phyloP scores from a whole-genome alignment of 2,329 filamentous ascomycete genomes.

The Fusarium sp. region DNA sequence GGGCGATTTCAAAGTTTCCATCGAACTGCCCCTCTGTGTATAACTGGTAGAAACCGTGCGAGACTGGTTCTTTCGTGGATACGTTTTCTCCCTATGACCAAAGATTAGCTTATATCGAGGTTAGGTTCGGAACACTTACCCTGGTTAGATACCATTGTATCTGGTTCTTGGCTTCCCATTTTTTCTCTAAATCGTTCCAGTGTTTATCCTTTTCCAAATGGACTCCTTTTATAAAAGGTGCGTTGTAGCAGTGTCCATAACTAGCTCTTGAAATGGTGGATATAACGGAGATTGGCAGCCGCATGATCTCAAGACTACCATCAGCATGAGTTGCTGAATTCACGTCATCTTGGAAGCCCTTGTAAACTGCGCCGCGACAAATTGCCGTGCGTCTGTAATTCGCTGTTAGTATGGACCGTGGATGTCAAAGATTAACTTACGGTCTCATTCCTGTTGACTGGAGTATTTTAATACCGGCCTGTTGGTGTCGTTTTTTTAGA shows the following conservation, averaged over 20 bases:
- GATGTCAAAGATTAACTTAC: background rate
- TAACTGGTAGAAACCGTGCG: background rate
- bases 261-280: background rate
- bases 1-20: background rate
- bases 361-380: background rate
- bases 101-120: fast-evolving
- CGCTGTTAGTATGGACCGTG: fast-evolving
- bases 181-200: background rate
- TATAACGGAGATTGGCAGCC: background rate
- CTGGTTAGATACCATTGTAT: background rate
- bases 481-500: background rate
- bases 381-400: background rate
- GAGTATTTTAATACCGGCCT: background rate
- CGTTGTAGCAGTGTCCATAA: background rate
- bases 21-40: background rate
- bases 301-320: background rate
- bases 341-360: background rate
- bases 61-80: background rate
- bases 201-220: background rate
- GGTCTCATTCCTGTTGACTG: conserved; percentile 1
- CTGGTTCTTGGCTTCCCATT: background rate
- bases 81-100: background rate
- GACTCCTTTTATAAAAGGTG: background rate
- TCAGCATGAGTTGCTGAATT: background rate
- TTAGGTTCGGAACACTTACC: background rate